Conservation (phyloP, 371 early-diverging fungal species). For the Chytridium lagenaria region DNA sequence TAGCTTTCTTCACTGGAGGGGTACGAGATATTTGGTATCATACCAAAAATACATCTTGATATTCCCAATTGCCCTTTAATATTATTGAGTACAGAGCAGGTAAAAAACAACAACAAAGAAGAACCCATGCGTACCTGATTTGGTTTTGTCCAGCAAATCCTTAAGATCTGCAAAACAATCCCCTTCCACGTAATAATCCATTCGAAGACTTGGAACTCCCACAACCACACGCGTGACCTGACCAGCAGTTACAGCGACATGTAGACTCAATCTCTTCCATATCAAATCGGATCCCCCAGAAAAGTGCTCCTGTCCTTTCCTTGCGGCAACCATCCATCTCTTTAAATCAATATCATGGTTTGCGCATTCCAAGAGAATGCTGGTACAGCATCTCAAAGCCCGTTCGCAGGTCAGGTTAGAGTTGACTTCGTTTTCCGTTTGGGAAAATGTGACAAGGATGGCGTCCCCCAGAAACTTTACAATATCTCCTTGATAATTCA, state of each 20-base stretch:
- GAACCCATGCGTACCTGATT: too few species aligned
- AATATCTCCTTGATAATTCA: background rate
- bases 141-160: constrained; percentile 1
- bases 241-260: constrained; percentile 11
- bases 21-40: too few species aligned
- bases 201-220: background rate
- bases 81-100: too few species aligned
- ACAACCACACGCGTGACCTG: constrained; percentile 11
- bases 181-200: constrained; percentile 19
- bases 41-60: too few species aligned
- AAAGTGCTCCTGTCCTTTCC: background rate
- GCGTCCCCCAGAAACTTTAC: constrained; percentile 25
- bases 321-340: background rate
- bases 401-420: background rate
- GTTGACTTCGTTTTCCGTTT: background rate
- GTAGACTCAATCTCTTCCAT: background rate
- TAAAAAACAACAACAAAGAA: too few species aligned
- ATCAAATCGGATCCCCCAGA: background rate
- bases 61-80: too few species aligned
- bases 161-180: constrained; percentile 1
- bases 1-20: too few species aligned
- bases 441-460: constrained; percentile 11
- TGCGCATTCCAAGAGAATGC: background rate
- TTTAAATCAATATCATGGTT: background rate
- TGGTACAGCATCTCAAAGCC: background rate